Base-by-base conservation (phyloP, 805 yeast species). In the Komagataella mondaviorum region DNA sequence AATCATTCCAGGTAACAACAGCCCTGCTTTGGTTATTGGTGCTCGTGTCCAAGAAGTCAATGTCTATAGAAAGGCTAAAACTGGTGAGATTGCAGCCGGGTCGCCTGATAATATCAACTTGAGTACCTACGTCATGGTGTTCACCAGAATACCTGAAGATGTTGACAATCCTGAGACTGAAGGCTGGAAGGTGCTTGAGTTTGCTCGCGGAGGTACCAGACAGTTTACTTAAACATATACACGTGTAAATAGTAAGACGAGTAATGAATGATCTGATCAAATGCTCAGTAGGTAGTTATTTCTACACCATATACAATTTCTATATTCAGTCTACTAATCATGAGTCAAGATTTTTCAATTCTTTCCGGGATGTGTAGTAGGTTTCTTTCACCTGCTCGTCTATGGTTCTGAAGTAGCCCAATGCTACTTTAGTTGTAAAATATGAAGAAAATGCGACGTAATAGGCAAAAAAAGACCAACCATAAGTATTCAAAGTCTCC, bases 21-120 rank as follows among this genome's bases (percentile, higher is more conserved):
- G 81, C 43, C 99, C 99, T 12, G 97, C 91, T 17, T 71, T 88
- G 56, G 96, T 93, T 51, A 87, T 89, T 55, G 86, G 95, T 49
- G 89, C 97, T 64, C 81, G 99, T 66, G 98, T 96, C 6, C 99
- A 93, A 71, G 99, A 93, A 64, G 81, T 95, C 54, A 91, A 87
- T 63, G 71, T 88, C 55, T 93, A 81, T 74, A 84, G 89, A 72
- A 88, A 86, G 65, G 80, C 82, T 55, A 90, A 90, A 72, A 85
- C 96, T 36, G 96, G 95, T 50, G 95, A 91, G 68, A 76, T 93
- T 51, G 95, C 90, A 51, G 99, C 98, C 6, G 99, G 99, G 60
- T 81, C 89, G 36, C 96, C 89, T 63, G 96, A 90, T 60, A 89
- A 89, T 67, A 88, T 93, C 58, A 81, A 88, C 66, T 77, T 88